Conservation (phyloP, 2,329 filamentous ascomycete species). For the Sarocladiaceae sp. region DNA sequence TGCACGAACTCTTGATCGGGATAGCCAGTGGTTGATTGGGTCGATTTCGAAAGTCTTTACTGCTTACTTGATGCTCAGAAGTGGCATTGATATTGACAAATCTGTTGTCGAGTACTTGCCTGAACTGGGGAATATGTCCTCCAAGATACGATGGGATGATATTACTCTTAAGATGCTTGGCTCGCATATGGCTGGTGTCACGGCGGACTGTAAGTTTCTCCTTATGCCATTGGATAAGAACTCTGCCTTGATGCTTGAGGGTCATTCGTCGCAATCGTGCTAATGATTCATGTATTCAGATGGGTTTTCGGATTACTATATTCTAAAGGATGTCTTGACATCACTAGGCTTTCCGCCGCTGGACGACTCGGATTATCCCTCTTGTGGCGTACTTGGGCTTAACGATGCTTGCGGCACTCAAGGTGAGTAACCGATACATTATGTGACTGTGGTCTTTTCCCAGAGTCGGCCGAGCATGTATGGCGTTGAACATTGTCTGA, state of each 20-base stretch:
- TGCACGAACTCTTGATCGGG: conserved; percentile 23
- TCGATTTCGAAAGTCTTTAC: conserved; percentile 36
- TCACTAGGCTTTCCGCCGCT: conserved; percentile 31
- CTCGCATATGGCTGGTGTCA: conserved; percentile 30
- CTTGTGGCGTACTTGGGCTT: conserved; percentile 30
- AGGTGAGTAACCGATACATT: too few relatives aligned
- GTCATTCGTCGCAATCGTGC: too few relatives aligned
- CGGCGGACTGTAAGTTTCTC: conserved; percentile 31
- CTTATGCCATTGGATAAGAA: fast-evolving
- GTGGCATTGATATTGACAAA: conserved; percentile 26
- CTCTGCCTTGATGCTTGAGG: too few relatives aligned
- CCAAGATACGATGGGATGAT: conserved; percentile 28
- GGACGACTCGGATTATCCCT: conserved; percentile 27
- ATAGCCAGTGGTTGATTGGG: conserved; percentile 38
- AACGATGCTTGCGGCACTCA: conserved; percentile 28
- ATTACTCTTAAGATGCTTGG: conserved; percentile 33
- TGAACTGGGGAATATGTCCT: conserved; percentile 19
- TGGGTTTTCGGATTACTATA: conserved; percentile 32
- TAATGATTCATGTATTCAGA: conserved; percentile 5
- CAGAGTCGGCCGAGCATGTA: conserved; percentile 26
- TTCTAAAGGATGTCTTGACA: conserved; percentile 28
- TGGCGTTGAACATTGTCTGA: too few relatives aligned
- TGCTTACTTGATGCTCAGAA: conserved; percentile 30
- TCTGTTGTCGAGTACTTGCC: conserved; percentile 31
- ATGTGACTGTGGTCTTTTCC: neutral